Conservation (phyloP, 1,284 basidiomycete genomes). For the Moniliella sp. region DNA sequence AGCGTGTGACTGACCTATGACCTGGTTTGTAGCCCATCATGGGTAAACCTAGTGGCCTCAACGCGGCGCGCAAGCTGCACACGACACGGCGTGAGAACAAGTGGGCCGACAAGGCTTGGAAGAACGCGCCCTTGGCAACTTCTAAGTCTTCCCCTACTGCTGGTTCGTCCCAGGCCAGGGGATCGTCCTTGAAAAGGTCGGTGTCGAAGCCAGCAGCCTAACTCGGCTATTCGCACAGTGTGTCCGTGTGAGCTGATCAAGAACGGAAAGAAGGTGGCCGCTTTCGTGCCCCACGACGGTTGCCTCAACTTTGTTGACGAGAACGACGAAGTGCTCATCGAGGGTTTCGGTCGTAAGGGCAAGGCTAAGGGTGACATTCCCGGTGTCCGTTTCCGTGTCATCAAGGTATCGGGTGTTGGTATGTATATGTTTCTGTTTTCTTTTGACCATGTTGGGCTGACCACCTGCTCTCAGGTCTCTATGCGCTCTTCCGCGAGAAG, state of each 20-base stretch:
- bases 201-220: conserved; percentile 74
- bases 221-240: conserved; percentile 99
- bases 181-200: conserved; percentile 96
- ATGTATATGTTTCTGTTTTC: too few relatives aligned
- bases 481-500: conserved; percentile 22
- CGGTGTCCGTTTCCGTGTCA: conserved; percentile 87
- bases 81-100: conserved; percentile 82
- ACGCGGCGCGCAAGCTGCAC: conserved; percentile 95
- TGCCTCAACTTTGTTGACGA: too few relatives aligned
- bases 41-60: conserved; percentile 94
- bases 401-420: too few relatives aligned
- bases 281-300: conserved; percentile 56
- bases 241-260: conserved; percentile 99
- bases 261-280: conserved; percentile 77
- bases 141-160: conserved; percentile 99
- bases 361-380: conserved; percentile 89
- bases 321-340: conserved; percentile 55
- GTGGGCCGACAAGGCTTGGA: conserved; percentile 98
- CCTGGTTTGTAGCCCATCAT: too few relatives aligned
- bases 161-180: conserved; percentile 99
- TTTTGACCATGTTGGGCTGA: background rate
- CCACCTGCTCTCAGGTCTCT: conserved; percentile 52
- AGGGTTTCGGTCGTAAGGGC: conserved; percentile 96
- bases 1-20: too few relatives aligned
- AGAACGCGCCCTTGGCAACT: conserved; percentile 98